These are phyloP conservation scores for Viola odorata DNA, from an alignment of 345 rosid species.

Conservation along the genomic window DNA sequence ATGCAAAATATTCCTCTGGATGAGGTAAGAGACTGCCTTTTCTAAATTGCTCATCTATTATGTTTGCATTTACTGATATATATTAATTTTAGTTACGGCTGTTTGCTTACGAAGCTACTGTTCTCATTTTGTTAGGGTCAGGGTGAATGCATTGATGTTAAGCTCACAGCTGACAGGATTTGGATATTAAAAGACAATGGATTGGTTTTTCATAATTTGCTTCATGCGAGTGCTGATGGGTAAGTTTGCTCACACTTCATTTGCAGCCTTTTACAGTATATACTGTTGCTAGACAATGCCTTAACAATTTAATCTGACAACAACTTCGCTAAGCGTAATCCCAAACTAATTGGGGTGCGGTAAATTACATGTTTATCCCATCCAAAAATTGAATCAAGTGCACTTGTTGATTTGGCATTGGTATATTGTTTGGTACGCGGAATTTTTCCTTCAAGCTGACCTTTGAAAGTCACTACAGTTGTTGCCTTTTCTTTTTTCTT, in stretches of 20 bases:
- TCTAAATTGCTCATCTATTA: not conserved
- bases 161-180: conserved; percentile 59
- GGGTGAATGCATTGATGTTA: conserved; percentile 76
- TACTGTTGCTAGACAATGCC: no score
- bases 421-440: not conserved
- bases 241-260: conserved; percentile 52
- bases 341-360: no score
- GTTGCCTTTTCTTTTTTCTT: not conserved
- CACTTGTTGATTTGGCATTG: not conserved
- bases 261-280: no score
- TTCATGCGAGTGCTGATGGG: conserved; percentile 37
- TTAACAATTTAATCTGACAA: no score
- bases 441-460: not conserved
- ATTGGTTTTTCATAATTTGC: conserved; percentile 41
- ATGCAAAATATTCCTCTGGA: conserved; percentile 49
- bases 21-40: conserved; percentile 40
- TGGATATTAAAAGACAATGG: conserved; percentile 66
- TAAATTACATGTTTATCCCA: no score
- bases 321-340: no score
- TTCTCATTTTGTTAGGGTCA: conserved; percentile 23
- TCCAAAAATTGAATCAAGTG: no score
- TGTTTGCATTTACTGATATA: not conserved
- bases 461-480: not conserved
- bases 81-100: not conserved
- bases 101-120: conserved; percentile 7